Conservation (phyloP, 2,329 filamentous ascomycete species). For the Epicoccum nigrum region DNA sequence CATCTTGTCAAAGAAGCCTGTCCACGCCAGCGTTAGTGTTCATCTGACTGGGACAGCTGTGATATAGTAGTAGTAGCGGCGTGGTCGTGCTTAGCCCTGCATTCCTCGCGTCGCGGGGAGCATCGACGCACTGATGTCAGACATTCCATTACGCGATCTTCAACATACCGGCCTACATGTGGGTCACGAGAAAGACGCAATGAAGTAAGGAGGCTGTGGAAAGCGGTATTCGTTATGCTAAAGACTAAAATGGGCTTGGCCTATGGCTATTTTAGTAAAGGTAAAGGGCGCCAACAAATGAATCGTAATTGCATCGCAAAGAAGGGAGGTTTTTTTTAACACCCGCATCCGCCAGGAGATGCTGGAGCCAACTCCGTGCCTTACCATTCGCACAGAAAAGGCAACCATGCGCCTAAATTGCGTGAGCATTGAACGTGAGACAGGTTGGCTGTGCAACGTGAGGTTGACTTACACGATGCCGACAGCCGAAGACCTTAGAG, state of each 20-base stretch:
- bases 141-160: conserved; percentile 24
- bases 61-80: conserved; percentile 17
- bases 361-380: conserved; percentile 5
- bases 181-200: conserved; percentile 19
- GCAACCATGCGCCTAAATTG: conserved; percentile 1
- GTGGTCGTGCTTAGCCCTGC: conserved; percentile 9
- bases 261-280: conserved; percentile 9
- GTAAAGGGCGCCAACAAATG: background rate
- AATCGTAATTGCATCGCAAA: conserved; percentile 4
- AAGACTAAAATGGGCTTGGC: conserved; percentile 6
- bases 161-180: conserved; percentile 14
- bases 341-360: conserved; percentile 2
- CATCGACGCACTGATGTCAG: conserved; percentile 10
- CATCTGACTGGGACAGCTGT: conserved; percentile 14
- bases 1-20: conserved; percentile 22
- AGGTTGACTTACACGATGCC: conserved; percentile 5
- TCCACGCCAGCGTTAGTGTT: conserved; percentile 17
- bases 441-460: conserved; percentile 8
- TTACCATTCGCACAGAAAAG: background rate
- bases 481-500: conserved; percentile 1
- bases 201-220: conserved; percentile 18
- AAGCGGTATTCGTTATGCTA: conserved; percentile 16
- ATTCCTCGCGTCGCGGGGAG: conserved; percentile 24
- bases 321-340: conserved; percentile 4
- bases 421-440: conserved; percentile 3